Evolutionary conservation across 495 filamentous ascomycete genomes (phyloP).

Genomic region (Geopyxis carbonaria): DNA sequence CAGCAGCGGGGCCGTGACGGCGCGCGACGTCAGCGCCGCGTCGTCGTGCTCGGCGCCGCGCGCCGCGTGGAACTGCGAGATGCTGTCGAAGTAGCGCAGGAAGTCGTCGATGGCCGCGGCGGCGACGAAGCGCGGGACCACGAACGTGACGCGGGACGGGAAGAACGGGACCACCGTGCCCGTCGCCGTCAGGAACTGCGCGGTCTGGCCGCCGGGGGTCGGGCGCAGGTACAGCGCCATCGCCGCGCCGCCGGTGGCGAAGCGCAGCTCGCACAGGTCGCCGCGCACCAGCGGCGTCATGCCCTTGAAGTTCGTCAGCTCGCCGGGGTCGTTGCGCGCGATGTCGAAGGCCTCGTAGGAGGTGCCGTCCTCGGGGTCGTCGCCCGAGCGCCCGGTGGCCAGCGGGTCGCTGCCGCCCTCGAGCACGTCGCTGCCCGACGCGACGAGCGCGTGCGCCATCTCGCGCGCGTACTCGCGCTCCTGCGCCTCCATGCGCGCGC

Average conservation of each 20-base stretch:
- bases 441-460: not conserved
- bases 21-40: constrained; percentile 4
- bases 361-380: constrained; percentile 3
- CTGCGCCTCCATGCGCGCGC: not conserved
- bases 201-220: constrained; percentile 13
- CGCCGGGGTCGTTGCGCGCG: no score
- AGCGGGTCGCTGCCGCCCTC: not conserved
- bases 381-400: not conserved
- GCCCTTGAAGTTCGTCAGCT: not conserved
- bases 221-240: constrained; percentile 20
- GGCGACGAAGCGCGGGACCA: constrained; percentile 11
- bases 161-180: constrained; percentile 8
- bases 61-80: constrained; percentile 1
- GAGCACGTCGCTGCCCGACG: not conserved
- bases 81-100: constrained; percentile 9
- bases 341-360: no score
- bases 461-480: not conserved
- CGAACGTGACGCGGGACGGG: constrained; percentile 12
- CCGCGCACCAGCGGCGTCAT: constrained; percentile 2
- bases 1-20: constrained; percentile 5
- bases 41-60: not conserved
- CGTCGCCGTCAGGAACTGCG: constrained; percentile 16
- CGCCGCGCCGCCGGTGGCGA: constrained; percentile 1
- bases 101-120: constrained; percentile 7
- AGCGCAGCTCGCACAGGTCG: constrained; percentile 22